A percentile compares a stretch with the other conserved stretches of the same genome.
phyloP scores from a whole-genome alignment of 768 basidiomycete genomes.

The Gautieria morchelliformis region DNA sequence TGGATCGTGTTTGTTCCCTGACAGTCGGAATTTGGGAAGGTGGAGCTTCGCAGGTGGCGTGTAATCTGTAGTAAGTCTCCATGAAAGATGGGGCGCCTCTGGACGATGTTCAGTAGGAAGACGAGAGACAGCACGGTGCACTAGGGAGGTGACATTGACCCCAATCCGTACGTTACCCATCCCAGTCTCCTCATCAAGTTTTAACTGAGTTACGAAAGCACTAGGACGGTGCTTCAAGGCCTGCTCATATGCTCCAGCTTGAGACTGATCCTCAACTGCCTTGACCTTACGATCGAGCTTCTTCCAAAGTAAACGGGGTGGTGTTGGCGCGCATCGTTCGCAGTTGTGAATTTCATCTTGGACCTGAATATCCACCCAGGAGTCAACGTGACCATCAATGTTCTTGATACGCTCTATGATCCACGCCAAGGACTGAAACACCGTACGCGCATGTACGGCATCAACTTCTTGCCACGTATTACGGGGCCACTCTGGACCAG shows the following conservation, averaged over 20 bases:
- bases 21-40: conserved; percentile 56
- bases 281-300: conserved; percentile 49
- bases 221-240: conserved; percentile 77
- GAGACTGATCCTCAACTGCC: conserved; percentile 73
- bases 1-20: conserved; percentile 66
- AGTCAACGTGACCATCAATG: conserved; percentile 51
- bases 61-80: conserved; percentile 78
- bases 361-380: conserved; percentile 55
- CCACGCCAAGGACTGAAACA: conserved; percentile 80
- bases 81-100: conserved; percentile 47
- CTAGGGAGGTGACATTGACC: conserved; percentile 76
- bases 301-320: conserved; percentile 72
- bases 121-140: conserved; percentile 78
- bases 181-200: conserved; percentile 44
- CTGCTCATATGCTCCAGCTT: conserved; percentile 86
- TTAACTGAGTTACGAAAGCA: conserved; percentile 81
- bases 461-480: conserved; percentile 74
- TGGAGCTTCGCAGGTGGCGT: conserved; percentile 49
- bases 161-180: conserved; percentile 73
- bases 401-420: conserved; percentile 74
- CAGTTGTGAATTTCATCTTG: conserved; percentile 44
- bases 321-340: conserved; percentile 70
- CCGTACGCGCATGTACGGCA: conserved; percentile 73
- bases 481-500: conserved; percentile 70
- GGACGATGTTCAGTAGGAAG: conserved; percentile 51